Percentiles rank a stretch among this genome's conserved stretches.
Evolutionary conservation across 2,329 filamentous ascomycete genomes (phyloP).

Genomic region (Botrytis pseudocinerea): DNA sequence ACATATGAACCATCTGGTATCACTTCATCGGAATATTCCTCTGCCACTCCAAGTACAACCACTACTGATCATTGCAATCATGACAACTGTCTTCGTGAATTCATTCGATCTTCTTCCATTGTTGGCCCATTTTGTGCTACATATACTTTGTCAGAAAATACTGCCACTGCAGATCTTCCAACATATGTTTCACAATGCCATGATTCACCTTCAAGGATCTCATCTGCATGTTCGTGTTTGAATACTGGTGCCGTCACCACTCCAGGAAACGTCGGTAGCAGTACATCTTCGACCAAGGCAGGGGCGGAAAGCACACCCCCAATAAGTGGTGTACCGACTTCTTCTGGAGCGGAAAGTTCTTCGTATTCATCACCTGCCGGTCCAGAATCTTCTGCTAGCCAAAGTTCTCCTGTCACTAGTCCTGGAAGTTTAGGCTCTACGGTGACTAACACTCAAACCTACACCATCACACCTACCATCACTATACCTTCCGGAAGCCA

Average conservation of each 20-base stretch:
- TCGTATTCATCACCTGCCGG: slow-evolving; percentile 7
- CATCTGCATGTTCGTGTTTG: slow-evolving; percentile 36
- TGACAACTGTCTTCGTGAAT: slow-evolving; percentile 36
- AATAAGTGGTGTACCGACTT: background rate
- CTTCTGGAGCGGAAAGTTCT: slow-evolving; percentile 6
- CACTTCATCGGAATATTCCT: background rate
- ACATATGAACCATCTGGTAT: slow-evolving; percentile 15
- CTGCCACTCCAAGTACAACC: slow-evolving; percentile 15
- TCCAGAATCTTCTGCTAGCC: slow-evolving; percentile 18
- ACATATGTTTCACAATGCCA: slow-evolving; percentile 33
- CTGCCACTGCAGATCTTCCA: slow-evolving; percentile 31
- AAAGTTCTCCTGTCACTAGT: background rate
- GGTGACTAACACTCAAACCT: background rate
- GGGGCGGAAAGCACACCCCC: background rate
- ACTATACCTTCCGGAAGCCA: background rate
- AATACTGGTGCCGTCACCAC: slow-evolving; percentile 14
- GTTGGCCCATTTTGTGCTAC: slow-evolving; percentile 34
- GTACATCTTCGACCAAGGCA: background rate
- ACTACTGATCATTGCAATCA: slow-evolving; percentile 29
- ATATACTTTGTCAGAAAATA: slow-evolving; percentile 32
- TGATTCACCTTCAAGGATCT: slow-evolving; percentile 30
- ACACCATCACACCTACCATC: slow-evolving; percentile 9
- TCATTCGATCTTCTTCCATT: slow-evolving; percentile 28
- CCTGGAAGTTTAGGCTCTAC: background rate
- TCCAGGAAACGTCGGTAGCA: slow-evolving; percentile 7